Conservation (phyloP, 1,139 yeast genomes). For the Kodamaea arcana region DNA sequence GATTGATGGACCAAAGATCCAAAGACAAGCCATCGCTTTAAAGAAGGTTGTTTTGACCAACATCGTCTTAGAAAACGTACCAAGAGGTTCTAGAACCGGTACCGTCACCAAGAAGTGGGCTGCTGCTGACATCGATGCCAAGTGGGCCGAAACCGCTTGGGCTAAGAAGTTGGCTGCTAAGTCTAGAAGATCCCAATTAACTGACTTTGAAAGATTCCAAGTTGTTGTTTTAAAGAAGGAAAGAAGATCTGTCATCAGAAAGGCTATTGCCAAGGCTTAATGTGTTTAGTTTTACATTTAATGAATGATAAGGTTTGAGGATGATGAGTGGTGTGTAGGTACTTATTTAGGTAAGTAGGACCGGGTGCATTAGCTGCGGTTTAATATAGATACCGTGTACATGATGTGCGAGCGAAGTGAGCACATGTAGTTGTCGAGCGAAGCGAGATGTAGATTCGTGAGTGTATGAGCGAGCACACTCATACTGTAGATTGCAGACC, state of each 20-base stretch:
- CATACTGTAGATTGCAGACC: too few species aligned
- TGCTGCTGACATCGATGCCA: constrained; percentile 80
- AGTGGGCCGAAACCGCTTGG: constrained; percentile 94
- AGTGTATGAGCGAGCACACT: too few species aligned
- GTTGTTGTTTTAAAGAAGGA: constrained; percentile 95
- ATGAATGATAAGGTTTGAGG: constrained; percentile 2
- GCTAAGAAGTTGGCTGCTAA: constrained; percentile 97
- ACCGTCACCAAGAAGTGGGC: constrained; percentile 90
- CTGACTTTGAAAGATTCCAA: constrained; percentile 99
- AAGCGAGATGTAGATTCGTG: too few species aligned
- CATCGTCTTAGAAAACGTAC: constrained; percentile 74
- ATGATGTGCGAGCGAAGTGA: too few species aligned
- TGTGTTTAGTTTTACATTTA: constrained; percentile 8
- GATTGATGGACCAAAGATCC: constrained; percentile 94
- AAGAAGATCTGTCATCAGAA: constrained; percentile 91
- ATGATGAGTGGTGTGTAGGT: neutral
- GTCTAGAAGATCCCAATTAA: constrained; percentile 85
- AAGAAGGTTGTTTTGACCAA: constrained; percentile 92
- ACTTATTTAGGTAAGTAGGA: neutral
- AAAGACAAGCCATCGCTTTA: constrained; percentile 88
- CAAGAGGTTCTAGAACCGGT: constrained; percentile 92
- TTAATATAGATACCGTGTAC: neutral
- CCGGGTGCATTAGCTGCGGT: neutral
- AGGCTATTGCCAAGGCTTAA: constrained; percentile 40
- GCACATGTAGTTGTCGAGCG: too few species aligned